Evolutionary conservation across 1,139 yeast species (phyloP), one percentile per base, ranked within the genome.

Genomic region (Saccharomycopsis hybrid): DNA sequence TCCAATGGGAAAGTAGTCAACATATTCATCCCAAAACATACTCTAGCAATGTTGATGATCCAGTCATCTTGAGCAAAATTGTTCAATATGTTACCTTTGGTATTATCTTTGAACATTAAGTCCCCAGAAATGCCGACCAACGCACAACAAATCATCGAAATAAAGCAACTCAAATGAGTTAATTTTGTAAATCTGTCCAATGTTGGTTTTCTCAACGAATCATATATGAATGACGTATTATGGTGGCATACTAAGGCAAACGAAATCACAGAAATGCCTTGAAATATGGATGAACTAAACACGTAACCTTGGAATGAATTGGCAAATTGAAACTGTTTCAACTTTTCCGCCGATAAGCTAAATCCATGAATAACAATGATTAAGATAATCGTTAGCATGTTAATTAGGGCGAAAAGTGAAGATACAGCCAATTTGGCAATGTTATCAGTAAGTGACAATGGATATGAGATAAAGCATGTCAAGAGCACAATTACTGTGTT

Each of bases 181-280:
- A 90, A 77, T 41, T 70, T 73, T 44, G 85, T 74, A 62, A 90
- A 90, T 56, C 90, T 73, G 55, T 79, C 81, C 59, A 87, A 65
- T 2, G 95, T 81, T 3, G 96, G 92, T 35, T 78, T 78, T 56
- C 76, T 76, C 61, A 90, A 74, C 0, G 96, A 87, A 61, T 87
- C 88, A 67, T 83, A 90, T 42, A 90, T 90, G 60, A 89, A 83
- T 41, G 90, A 78, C 0, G 97, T 87, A 62, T 90, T 90, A 64
- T 90, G 97, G 61, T 90, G 97, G 62, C 97, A 90, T 2, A 90
- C 97, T 59, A 90, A 76, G 4, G 97, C 95, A 69, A 90, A 90
- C 0, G 96, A 88, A 35, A 90, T 87, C 47, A 90, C 95, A 24
- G 94, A 82, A 28, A 90, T 80, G 1, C 96, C 96, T 64, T 89